These are phyloP conservation scores for Inga laurina DNA, from an alignment of 306 rosid genomes.

Conservation along the genomic window DNA sequence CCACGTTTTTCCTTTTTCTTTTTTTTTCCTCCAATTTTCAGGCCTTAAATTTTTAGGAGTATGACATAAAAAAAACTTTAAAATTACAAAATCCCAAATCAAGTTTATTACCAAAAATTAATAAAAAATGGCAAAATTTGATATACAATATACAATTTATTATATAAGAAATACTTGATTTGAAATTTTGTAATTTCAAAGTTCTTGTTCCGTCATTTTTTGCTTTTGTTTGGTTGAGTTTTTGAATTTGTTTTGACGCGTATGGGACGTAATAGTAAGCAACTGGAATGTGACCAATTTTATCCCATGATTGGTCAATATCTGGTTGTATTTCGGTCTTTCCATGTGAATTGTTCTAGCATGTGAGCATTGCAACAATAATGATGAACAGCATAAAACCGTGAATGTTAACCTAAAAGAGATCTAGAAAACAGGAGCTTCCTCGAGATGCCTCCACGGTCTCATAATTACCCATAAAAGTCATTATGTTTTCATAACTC, in stretches of 20 bases:
- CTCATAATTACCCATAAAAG: background rate
- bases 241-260: slow-evolving; percentile 12
- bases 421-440: background rate
- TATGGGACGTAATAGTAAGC: background rate
- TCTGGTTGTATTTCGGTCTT: background rate
- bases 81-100: too few relatives aligned
- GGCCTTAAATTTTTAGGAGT: too few relatives aligned
- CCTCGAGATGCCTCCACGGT: background rate
- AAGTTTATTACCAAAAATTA: too few relatives aligned
- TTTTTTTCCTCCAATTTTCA: too few relatives aligned
- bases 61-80: too few relatives aligned
- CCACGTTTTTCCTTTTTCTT: too few relatives aligned
- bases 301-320: background rate
- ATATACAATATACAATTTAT: too few relatives aligned
- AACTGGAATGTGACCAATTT: slow-evolving; percentile 12
- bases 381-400: slow-evolving; percentile 18
- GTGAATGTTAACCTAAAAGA: slow-evolving; percentile 20
- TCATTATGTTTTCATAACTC: background rate
- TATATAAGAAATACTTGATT: too few relatives aligned
- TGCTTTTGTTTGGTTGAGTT: background rate
- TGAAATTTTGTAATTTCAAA: too few relatives aligned
- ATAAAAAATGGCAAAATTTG: too few relatives aligned
- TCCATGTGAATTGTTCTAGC: background rate
- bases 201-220: too few relatives aligned
- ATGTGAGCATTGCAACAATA: slow-evolving; percentile 6